These are phyloP conservation scores for Stereocaulon alpinum DNA, from an alignment of 495 filamentous ascomycete genomes.

Conservation along the genomic window DNA sequence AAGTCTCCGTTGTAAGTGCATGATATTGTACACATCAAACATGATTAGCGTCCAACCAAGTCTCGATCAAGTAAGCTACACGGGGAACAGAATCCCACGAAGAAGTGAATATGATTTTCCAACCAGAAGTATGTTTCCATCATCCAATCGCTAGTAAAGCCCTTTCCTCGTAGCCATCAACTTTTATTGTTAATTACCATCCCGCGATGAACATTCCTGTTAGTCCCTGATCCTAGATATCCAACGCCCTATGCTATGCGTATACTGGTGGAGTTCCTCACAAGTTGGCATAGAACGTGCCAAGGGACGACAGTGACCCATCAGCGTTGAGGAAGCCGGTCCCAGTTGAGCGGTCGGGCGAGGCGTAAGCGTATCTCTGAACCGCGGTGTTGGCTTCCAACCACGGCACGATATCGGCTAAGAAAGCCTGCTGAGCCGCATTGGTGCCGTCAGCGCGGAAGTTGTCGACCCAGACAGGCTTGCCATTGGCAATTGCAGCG, in stretches of 20 bases:
- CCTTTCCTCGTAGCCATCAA: neutral
- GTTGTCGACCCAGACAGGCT: conserved; percentile 19
- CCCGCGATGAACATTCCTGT: neutral
- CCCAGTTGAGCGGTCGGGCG: conserved; percentile 2
- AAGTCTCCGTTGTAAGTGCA: too few species aligned
- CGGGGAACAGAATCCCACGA: neutral
- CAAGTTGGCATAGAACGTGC: conserved; percentile 11
- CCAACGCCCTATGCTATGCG: neutral
- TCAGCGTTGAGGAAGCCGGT: conserved; percentile 7
- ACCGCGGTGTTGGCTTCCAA: conserved; percentile 14
- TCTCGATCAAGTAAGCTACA: too few species aligned
- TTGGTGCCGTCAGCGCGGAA: conserved; percentile 8
- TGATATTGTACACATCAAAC: too few species aligned
- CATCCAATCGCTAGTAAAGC: neutral
- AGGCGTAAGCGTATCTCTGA: conserved; percentile 14
- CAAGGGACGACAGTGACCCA: conserved; percentile 1
- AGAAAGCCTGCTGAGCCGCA: conserved; percentile 42
- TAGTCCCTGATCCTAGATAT: neutral
- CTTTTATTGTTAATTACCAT: neutral
- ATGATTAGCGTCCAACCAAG: too few species aligned
- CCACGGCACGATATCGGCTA: conserved; percentile 17
- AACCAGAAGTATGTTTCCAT: neutral
- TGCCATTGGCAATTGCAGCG: conserved; percentile 10
- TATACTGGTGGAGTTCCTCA: neutral
- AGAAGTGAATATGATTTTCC: neutral